Conservation (phyloP, 169 alveolate species). For the Sarcocystis neurona region DNA sequence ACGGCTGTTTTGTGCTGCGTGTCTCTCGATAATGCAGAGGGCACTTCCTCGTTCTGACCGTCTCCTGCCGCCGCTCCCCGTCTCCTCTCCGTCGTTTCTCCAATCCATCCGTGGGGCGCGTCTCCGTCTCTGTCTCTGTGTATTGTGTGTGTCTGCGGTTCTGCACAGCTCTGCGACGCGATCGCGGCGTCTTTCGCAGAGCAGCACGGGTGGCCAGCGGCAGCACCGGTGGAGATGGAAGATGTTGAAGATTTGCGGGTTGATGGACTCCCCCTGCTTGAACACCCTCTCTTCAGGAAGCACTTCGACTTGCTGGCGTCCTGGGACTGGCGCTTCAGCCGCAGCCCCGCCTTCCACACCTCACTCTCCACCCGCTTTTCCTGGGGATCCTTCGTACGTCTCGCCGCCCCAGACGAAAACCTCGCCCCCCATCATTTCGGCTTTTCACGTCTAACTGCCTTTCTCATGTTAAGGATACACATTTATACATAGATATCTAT, state of each 20-base stretch:
- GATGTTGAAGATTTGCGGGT: not conserved
- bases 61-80: too few species aligned
- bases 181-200: not conserved
- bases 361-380: conserved; percentile 76
- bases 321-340: conserved; percentile 87
- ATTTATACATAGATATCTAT: too few species aligned
- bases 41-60: too few species aligned
- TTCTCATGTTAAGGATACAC: too few species aligned
- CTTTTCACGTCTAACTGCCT: too few species aligned
- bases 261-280: conserved; percentile 3
- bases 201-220: conserved; percentile 20
- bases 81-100: not conserved
- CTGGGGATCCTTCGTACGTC: conserved; percentile 78
- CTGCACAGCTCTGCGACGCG: conserved; percentile 31
- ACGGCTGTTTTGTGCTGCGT: not conserved
- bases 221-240: not conserved
- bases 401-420: not conserved
- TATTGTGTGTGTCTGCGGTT: not conserved
- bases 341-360: conserved; percentile 79
- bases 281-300: conserved; percentile 21
- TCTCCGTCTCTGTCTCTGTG: not conserved
- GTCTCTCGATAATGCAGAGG: too few species aligned
- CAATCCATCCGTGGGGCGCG: not conserved
- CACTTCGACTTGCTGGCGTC: conserved; percentile 24
- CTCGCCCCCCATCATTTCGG: too few species aligned